These are phyloP conservation scores for Hsuehochloa calcarea DNA, from an alignment of 176 grass and related monocot species.

Conservation along the genomic window DNA sequence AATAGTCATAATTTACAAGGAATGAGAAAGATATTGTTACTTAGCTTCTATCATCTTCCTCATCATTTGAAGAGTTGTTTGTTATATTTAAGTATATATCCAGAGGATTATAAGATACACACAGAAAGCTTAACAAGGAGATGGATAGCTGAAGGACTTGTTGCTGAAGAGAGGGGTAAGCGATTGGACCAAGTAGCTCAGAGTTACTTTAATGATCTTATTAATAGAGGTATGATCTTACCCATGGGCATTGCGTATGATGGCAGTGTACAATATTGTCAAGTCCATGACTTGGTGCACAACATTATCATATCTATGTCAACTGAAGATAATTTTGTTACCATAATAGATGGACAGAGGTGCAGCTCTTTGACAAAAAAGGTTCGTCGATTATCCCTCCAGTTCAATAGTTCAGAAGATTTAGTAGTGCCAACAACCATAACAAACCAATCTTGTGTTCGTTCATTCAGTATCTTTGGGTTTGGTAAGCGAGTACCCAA, in stretches of 20 bases:
- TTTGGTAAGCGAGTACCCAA: too few relatives aligned
- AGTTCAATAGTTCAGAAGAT: too few relatives aligned
- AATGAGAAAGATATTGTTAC: constrained; percentile 14
- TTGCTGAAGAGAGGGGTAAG: not conserved
- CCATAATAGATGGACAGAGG: too few relatives aligned
- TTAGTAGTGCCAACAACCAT: too few relatives aligned
- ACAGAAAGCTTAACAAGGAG: not conserved
- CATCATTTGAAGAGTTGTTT: constrained; percentile 14
- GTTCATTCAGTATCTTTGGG: too few relatives aligned
- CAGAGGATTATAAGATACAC: not conserved
- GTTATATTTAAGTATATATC: constrained; percentile 20
- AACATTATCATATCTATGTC: too few relatives aligned
- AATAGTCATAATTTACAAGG: not conserved
- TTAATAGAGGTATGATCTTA: constrained; percentile 26
- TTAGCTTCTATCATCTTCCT: constrained; percentile 28
- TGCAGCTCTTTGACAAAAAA: too few relatives aligned
- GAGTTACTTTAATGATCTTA: not conserved
- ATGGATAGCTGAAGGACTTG: constrained; percentile 36
- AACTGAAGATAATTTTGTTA: too few relatives aligned
- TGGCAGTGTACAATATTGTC: not conserved
- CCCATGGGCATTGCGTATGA: not conserved
- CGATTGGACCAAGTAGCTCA: constrained; percentile 8
- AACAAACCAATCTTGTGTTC: too few relatives aligned
- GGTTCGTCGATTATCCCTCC: too few relatives aligned
- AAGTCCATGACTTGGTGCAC: too few relatives aligned